Base-by-base conservation (phyloP, 2,329 filamentous ascomycete genomes). In the Ciborinia camelliae region DNA sequence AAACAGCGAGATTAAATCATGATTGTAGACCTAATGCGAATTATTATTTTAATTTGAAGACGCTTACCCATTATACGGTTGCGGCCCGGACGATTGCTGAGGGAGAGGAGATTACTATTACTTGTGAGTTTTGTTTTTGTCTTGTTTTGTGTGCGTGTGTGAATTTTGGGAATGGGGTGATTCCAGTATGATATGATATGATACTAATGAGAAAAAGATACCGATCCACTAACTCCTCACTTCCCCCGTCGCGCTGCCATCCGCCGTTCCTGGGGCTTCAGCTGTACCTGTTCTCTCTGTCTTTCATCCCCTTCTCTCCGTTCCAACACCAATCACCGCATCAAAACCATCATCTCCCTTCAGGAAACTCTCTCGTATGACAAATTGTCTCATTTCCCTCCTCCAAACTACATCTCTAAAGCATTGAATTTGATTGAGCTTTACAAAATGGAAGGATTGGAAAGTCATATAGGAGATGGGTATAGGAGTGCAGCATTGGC, bases 1-100 rank as follows among this genome's bases (percentile, higher is more conserved):
- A 69, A 50, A 68, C 64, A 7, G 68, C 68, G 32, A 63, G 77
- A 4, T 67, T 79, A 60, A 79, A 79, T 67, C 77, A 79, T 64
- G 76, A 77, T 59, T 79, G 77, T 62, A 70, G 72, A 10, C 76
- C 77, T 8, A 78, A 78, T 50, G 64, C 73, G 70, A 54, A 73
- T 72, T 30, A 28, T 57, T 41, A 12, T 20, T 41, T 48, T 20
- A 23, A 50, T n/a, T n/a, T 51, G 3, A 9, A 30, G 7, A 32
- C 28, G n/a, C 28, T 18, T 2, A 60, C 23, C 63, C 69, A 20
- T 66, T 70, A 64, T 77, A 77, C 67, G 75, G 76, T 59, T 76
- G 77, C 59, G 74, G 78, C 57, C 68, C 71, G 26, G 26, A 26
- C 28, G 1, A 50, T 45, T 45, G 5, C 18, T 18, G 43, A 8